Percentiles rank a stretch among this genome's conserved stretches.
Conservation (phyloP, 495 filamentous ascomycete genomes). For the Aspergillus egyptiacus region DNA sequence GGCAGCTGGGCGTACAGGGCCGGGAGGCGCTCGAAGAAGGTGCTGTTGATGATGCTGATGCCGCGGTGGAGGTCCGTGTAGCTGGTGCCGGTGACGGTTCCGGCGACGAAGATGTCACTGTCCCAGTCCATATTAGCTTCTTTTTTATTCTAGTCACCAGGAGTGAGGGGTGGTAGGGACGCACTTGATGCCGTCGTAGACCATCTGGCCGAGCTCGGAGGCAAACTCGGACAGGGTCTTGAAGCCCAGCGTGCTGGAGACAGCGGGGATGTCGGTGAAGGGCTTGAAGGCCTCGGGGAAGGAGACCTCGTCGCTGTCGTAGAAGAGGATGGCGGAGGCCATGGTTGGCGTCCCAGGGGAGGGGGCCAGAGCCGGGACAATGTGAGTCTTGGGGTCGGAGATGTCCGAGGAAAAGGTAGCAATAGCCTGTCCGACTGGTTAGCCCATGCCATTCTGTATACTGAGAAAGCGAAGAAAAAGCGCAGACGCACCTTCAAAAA, state of each 20-base stretch:
- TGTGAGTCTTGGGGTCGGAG: slow-evolving; percentile 29
- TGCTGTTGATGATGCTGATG: slow-evolving; percentile 34
- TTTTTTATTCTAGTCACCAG: too few species aligned
- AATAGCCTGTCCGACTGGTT: slow-evolving; percentile 17
- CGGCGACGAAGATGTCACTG: slow-evolving; percentile 34
- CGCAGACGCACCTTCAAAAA: slow-evolving; percentile 25
- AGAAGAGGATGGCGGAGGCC: slow-evolving; percentile 34
- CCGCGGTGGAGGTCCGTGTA: slow-evolving; percentile 25
- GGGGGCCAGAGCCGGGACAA: slow-evolving; percentile 29
- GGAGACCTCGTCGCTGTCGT: slow-evolving; percentile 26
- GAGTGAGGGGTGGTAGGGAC: not conserved
- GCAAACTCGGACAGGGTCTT: slow-evolving; percentile 32
- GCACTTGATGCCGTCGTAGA: slow-evolving; percentile 28
- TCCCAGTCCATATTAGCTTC: too few species aligned
- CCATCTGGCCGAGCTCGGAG: slow-evolving; percentile 24
- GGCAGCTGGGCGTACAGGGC: slow-evolving; percentile 28
- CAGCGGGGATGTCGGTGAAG: slow-evolving; percentile 32
- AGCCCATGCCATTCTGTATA: not conserved
- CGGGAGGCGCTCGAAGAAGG: slow-evolving; percentile 31
- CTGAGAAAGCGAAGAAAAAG: not conserved
- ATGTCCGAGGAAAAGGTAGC: slow-evolving; percentile 29
- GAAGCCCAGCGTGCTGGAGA: slow-evolving; percentile 30
- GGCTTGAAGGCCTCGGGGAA: slow-evolving; percentile 32
- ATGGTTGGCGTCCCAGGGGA: slow-evolving; percentile 21
- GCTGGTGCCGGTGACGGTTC: slow-evolving; percentile 29